These are phyloP conservation scores for Testicularia cyperi DNA, from an alignment of 1,284 basidiomycete species.

Conservation along the genomic window DNA sequence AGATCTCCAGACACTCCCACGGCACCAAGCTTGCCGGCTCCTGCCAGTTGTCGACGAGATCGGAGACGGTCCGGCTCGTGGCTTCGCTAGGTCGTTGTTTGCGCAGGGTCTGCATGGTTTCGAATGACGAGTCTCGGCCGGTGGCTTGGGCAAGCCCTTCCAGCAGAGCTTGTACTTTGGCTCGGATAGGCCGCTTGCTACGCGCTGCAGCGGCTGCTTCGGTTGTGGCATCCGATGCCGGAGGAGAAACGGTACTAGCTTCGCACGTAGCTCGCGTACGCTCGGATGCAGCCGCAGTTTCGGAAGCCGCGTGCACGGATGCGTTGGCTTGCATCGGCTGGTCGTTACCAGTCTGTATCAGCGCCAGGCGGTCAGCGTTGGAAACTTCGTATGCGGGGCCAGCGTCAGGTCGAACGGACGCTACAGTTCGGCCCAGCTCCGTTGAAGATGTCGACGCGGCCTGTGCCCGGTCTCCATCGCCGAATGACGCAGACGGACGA, in stretches of 20 bases:
- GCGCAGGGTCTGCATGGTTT: slow-evolving; percentile 16
- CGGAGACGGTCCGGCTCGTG: slow-evolving; percentile 3
- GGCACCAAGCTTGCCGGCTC: slow-evolving; percentile 26
- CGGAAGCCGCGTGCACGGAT: too few relatives aligned
- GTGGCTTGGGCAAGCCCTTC: slow-evolving; percentile 10
- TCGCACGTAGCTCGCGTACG: too few relatives aligned
- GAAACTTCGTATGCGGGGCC: too few relatives aligned
- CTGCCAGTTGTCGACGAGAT: slow-evolving; percentile 26
- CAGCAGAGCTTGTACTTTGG: slow-evolving; percentile 18
- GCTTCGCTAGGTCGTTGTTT: slow-evolving; percentile 2
- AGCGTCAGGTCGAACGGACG: too few relatives aligned
- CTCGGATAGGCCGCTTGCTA: background rate
- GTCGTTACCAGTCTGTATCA: too few relatives aligned
- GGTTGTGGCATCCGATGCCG: background rate
- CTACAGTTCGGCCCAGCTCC: too few relatives aligned
- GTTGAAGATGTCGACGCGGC: too few relatives aligned
- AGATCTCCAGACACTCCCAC: slow-evolving; percentile 19
- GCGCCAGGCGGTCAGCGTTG: too few relatives aligned
- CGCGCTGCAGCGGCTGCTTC: background rate
- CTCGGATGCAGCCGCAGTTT: too few relatives aligned
- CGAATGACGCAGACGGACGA: too few relatives aligned
- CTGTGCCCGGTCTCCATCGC: too few relatives aligned
- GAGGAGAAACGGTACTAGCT: background rate
- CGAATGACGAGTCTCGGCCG: slow-evolving; percentile 12
- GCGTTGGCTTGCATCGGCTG: too few relatives aligned